These are phyloP conservation scores for Candida sp. DNA, from an alignment of 1,139 yeast species.

Conservation along the genomic window DNA sequence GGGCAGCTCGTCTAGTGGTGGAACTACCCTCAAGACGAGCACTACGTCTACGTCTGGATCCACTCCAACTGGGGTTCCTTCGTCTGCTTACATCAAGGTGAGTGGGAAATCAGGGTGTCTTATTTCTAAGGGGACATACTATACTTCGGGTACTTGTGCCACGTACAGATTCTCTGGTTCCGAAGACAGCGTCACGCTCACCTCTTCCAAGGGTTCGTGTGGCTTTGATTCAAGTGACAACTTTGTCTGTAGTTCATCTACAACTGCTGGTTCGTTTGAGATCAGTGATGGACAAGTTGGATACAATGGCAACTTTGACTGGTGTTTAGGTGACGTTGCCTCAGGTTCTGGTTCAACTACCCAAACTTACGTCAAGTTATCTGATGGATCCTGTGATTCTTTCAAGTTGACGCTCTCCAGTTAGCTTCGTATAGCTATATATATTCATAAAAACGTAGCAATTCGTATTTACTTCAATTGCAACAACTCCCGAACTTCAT, in stretches of 20 bases:
- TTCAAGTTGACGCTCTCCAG: constrained; percentile 8
- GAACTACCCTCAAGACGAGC: constrained; percentile 14
- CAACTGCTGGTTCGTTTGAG: constrained; percentile 46
- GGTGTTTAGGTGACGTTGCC: constrained; percentile 54
- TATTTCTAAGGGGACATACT: constrained; percentile 87
- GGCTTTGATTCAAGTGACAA: constrained; percentile 43
- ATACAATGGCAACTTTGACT: constrained; percentile 64
- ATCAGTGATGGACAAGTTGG: constrained; percentile 49
- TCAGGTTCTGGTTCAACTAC: constrained; percentile 31
- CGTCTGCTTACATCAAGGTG: constrained; percentile 48
- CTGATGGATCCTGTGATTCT: constrained; percentile 39
- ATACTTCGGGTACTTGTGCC: constrained; percentile 84
- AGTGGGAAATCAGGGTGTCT: constrained; percentile 71
- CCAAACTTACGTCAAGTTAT: constrained; percentile 59
- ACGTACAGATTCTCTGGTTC: constrained; percentile 48
- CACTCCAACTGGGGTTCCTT: constrained; percentile 32
- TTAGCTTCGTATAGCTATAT: neutral
- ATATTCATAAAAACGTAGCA: neutral
- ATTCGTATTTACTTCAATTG: neutral
- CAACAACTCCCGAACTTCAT: neutral
- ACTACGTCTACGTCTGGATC: neutral
- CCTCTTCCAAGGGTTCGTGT: constrained; percentile 76
- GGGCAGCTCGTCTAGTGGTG: constrained; percentile 20
- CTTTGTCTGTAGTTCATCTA: constrained; percentile 34
- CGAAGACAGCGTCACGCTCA: constrained; percentile 71